These are phyloP conservation scores for Solanum microdontum DNA, from an alignment of 257 asterid species.

Conservation along the genomic window DNA sequence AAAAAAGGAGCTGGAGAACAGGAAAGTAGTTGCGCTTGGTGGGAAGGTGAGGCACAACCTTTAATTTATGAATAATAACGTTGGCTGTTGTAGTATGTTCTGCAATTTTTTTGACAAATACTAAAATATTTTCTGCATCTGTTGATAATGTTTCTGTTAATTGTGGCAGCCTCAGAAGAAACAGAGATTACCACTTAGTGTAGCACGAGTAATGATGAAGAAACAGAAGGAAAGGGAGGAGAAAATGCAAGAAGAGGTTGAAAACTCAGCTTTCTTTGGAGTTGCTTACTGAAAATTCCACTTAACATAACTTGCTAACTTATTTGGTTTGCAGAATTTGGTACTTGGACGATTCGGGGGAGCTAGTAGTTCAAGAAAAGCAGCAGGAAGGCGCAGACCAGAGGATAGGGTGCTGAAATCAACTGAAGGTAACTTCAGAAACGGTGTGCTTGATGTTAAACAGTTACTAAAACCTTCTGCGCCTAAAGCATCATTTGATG, in stretches of 20 bases:
- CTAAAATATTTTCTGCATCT: background rate
- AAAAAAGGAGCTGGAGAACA: conserved; percentile 59
- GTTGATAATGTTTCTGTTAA: background rate
- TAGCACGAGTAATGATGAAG: conserved; percentile 69
- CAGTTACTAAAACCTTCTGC: conserved; percentile 40
- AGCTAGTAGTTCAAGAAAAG: conserved; percentile 26
- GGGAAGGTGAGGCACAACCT: conserved; percentile 43
- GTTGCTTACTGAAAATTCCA: background rate
- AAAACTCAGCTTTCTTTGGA: background rate
- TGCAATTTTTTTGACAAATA: background rate
- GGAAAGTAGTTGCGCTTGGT: conserved; percentile 61
- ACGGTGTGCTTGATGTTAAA: conserved; percentile 78
- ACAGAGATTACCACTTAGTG: conserved; percentile 82
- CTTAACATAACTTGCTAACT: conserved; percentile 1
- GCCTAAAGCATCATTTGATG: conserved; percentile 21
- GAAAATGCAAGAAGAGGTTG: conserved; percentile 56
- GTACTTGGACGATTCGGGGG: conserved; percentile 58
- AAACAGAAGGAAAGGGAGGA: conserved; percentile 75
- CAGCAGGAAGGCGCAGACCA: conserved; percentile 35
- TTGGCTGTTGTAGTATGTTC: background rate
- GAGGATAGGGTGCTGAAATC: conserved; percentile 66
- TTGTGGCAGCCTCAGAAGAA: conserved; percentile 56
- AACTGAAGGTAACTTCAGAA: conserved; percentile 57
- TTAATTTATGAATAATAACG: background rate
- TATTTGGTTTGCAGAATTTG: conserved; percentile 28